phyloP scores from a whole-genome alignment of 371 early-diverging fungal species.

The Amoeboaphelidium occidentale region DNA sequence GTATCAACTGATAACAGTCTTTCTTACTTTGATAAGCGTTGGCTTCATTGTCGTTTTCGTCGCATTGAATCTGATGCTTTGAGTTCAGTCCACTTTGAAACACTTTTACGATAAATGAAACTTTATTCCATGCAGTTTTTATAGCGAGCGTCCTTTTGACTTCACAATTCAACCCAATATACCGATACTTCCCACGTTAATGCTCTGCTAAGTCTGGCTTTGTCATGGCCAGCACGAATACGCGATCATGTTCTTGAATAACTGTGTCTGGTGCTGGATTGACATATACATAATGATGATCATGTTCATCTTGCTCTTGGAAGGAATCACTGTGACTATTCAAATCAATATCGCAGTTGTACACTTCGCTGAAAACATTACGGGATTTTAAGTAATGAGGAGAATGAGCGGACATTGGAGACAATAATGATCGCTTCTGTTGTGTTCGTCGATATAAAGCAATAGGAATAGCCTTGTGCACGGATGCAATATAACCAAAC shows the following conservation, averaged over 20 bases:
- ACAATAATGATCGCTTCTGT: conserved; percentile 7
- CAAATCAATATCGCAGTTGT: conserved; percentile 4
- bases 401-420: conserved; percentile 13
- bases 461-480: conserved; percentile 1
- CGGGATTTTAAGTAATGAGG: conserved; percentile 20
- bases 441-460: not conserved
- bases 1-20: too few species aligned
- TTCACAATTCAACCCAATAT: too few species aligned
- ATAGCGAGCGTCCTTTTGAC: too few species aligned
- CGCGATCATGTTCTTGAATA: conserved; percentile 18
- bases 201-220: too few species aligned
- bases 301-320: conserved; percentile 1
- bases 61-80: too few species aligned
- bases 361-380: conserved; percentile 10
- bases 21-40: too few species aligned
- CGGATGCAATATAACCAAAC: not conserved
- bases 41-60: too few species aligned
- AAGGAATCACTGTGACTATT: too few species aligned
- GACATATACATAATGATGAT: conserved; percentile 8
- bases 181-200: too few species aligned
- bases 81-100: too few species aligned
- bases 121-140: too few species aligned
- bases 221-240: conserved; percentile 17
- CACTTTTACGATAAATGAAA: too few species aligned
- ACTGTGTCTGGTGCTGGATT: conserved; percentile 19